phyloP scores from a whole-genome alignment of 2,329 filamentous ascomycete genomes.

The Emergomyces africanus region DNA sequence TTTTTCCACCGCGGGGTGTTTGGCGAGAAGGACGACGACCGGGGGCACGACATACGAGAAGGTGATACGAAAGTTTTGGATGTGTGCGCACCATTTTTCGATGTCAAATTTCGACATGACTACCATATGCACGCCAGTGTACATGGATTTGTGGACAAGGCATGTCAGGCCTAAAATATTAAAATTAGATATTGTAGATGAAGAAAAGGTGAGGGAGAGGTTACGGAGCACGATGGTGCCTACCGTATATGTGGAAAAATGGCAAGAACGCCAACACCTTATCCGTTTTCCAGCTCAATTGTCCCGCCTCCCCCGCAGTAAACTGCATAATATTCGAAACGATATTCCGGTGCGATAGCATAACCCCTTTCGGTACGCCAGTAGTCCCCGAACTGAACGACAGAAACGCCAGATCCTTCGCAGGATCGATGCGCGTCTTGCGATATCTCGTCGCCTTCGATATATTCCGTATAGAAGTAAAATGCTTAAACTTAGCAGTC shows the following conservation, averaged over 20 bases:
- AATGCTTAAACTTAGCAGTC: slow-evolving; percentile 39
- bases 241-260: slow-evolving; percentile 85
- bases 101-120: slow-evolving; percentile 74
- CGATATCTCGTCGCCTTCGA: slow-evolving; percentile 46
- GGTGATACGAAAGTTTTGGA: slow-evolving; percentile 63
- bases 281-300: slow-evolving; percentile 52
- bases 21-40: slow-evolving; percentile 65
- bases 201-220: not conserved
- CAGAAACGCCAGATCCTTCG: slow-evolving; percentile 66
- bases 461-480: slow-evolving; percentile 54
- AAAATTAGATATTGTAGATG: slow-evolving; percentile 3
- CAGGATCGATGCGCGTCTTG: slow-evolving; percentile 50
- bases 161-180: slow-evolving; percentile 49
- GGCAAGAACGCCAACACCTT: slow-evolving; percentile 67
- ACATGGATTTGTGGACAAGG: slow-evolving; percentile 56
- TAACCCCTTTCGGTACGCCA: slow-evolving; percentile 81
- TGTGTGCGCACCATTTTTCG: slow-evolving; percentile 60
- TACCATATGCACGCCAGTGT: slow-evolving; percentile 52
- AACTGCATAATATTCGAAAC: slow-evolving; percentile 57
- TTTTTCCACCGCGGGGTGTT: slow-evolving; percentile 62
- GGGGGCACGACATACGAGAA: slow-evolving; percentile 77
- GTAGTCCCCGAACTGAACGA: slow-evolving; percentile 88
- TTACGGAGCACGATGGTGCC: slow-evolving; percentile 13
- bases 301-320: slow-evolving; percentile 39
- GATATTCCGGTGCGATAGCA: slow-evolving; percentile 72